Evolutionary conservation across 208 protist genomes (phyloP).

Genomic region (Phytomonas francai): DNA sequence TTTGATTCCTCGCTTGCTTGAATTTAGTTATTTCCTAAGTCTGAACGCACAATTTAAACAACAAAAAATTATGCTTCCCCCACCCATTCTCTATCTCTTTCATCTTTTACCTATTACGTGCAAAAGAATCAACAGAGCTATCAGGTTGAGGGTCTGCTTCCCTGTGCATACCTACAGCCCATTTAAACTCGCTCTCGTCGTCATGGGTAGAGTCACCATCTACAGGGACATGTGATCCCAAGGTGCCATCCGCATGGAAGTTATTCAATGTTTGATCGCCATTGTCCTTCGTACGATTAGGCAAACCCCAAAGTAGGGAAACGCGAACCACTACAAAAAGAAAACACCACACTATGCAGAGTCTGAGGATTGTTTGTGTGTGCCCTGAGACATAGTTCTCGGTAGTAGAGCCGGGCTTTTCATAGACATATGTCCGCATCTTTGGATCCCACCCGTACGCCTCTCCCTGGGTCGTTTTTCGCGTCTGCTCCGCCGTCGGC

Average conservation of each 20-base stretch:
- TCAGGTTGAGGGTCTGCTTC: too few relatives aligned
- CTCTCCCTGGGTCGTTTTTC: not conserved
- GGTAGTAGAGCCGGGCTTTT: slow-evolving; percentile 66
- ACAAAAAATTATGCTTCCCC: too few relatives aligned
- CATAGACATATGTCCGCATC: slow-evolving; percentile 72
- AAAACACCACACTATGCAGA: slow-evolving; percentile 47
- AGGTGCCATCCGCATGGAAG: too few relatives aligned
- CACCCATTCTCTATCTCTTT: too few relatives aligned
- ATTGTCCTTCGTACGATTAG: too few relatives aligned
- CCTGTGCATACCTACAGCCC: slow-evolving; percentile 1
- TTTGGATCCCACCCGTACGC: slow-evolving; percentile 42
- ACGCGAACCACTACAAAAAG: slow-evolving; percentile 52
- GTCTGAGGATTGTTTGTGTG: slow-evolving; percentile 36
- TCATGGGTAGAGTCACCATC: slow-evolving; percentile 21
- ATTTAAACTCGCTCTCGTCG: slow-evolving; percentile 18
- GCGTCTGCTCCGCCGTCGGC: slow-evolving; percentile 11
- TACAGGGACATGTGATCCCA: too few relatives aligned
- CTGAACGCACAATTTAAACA: too few relatives aligned
- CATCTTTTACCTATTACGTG: too few relatives aligned
- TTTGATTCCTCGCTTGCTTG: too few relatives aligned
- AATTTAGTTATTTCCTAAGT: too few relatives aligned
- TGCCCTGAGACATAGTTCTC: slow-evolving; percentile 61
- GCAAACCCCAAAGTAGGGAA: slow-evolving; percentile 22
- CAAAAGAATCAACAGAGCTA: too few relatives aligned
- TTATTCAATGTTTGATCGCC: too few relatives aligned